Evolutionary conservation across 108 stramenopile species (phyloP), one percentile per base, ranked within the genome.

Genomic region (Phaeodactylum tricornutum): DNA sequence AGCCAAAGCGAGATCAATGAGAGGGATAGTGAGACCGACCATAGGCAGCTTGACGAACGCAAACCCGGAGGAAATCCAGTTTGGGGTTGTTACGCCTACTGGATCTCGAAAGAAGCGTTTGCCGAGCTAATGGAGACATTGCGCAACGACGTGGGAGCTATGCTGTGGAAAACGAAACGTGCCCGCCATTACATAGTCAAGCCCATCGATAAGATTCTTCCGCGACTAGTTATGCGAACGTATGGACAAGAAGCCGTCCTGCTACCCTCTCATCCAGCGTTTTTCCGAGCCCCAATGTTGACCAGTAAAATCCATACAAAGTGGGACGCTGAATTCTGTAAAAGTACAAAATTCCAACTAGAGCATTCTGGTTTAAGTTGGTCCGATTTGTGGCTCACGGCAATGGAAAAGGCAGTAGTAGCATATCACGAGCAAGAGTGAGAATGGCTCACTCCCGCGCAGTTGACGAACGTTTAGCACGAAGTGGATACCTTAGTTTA

Each of bases 231-330:
- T 12, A 43, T 55, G 22, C 45, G 59, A 6, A 8, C 21, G 8
- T 75, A 49, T 50, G 83, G 81, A 16, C 34, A 57, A 4, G 40
- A 50, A 24, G 29, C 43, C 24, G 72, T 92, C 21, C 81, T 77
- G 55, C 35, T 84, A 14, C 31, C 77, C 4, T 64, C 71, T 0
- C 62, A 74, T 39, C 84, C 86, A 2, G 73, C 81, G 14, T 83
- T 87, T 50, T 87, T 87, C 33, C 59, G 90, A 34, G 79, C 82
- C 30, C 90, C 90, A 42, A 92, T 92, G 90, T 62, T 92, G 36
- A 79, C 73, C 41, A 78, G 75, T 57, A 68, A 78, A 40, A 70
- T 90, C 29, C 87, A 90, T 57, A 54, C 50, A 11, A 62, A 85
- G 25, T 84, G 79, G 80, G 87, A 90, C 48, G 50, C 69, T 26